A percentile compares a stretch with the other conserved stretches of the same genome.
These are phyloP conservation scores for Rhodosorus marinus DNA, from an alignment of 23 red algal species.

Conservation along the genomic window DNA sequence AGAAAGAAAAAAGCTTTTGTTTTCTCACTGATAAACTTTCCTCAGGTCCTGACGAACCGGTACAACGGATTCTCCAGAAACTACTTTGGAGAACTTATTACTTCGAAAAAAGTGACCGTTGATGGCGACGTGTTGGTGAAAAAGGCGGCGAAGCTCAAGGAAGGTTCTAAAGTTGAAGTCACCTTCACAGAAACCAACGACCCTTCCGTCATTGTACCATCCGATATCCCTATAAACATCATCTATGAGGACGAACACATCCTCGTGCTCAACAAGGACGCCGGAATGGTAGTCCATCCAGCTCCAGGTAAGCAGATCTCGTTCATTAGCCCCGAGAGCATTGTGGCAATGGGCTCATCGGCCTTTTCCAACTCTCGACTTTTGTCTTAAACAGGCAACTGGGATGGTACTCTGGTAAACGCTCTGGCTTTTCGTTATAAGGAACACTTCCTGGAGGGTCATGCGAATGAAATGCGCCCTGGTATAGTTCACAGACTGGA, in stretches of 20 bases:
- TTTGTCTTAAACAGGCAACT: too few relatives aligned
- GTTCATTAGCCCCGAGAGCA: too few relatives aligned
- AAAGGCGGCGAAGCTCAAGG: too few relatives aligned
- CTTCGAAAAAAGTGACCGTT: slow-evolving; percentile 7
- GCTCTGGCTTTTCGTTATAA: slow-evolving; percentile 44
- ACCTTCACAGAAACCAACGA: too few relatives aligned
- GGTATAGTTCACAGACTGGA: slow-evolving; percentile 92
- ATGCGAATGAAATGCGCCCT: slow-evolving; percentile 6
- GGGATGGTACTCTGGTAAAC: slow-evolving; percentile 81
- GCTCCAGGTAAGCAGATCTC: slow-evolving; percentile 46
- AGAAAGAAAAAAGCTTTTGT: too few relatives aligned
- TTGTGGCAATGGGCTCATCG: too few relatives aligned
- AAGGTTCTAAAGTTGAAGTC: too few relatives aligned
- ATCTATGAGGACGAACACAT: slow-evolving; percentile 17
- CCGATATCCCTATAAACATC: slow-evolving; percentile 10
- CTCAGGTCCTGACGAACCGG: slow-evolving; percentile 22
- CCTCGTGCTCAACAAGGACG: slow-evolving; percentile 60
- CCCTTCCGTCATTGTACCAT: too few relatives aligned
- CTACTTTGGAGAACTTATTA: slow-evolving; percentile 54
- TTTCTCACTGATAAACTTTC: too few relatives aligned
- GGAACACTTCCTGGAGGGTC: neutral
- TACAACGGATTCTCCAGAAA: slow-evolving; percentile 22
- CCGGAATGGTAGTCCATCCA: slow-evolving; percentile 62
- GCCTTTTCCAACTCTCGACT: too few relatives aligned
- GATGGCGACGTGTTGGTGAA: too few relatives aligned